Base-by-base conservation (phyloP, 192 early-diverging fungal species). In the Rhizophlyctis rosea region DNA sequence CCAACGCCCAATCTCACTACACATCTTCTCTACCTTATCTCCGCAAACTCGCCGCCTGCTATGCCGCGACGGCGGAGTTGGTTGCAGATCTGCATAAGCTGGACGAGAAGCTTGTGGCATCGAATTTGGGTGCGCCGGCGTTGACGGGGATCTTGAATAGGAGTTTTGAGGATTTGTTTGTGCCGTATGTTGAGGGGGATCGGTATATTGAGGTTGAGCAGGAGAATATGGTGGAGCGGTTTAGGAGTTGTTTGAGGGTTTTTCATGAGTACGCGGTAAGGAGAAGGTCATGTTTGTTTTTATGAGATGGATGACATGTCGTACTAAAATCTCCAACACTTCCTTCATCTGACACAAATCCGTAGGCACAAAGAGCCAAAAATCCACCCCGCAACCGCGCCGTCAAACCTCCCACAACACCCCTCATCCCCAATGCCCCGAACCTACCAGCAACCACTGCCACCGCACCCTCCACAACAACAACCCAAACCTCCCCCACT, bases 81-180 rank as follows among this genome's bases (percentile, higher is more conserved):
- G 86, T 91, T 14, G 78, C 86, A 27, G 86, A 87, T 64, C 66
- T 98, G 58, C 87, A 93, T 61, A 71, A 82, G 44, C 92, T 92
- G 69, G 91, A 95, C 50, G 83, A 85, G 32, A 75, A 76, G 25
- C 71, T 76, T 4, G 74, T 90, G 31, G 50, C 33, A 4, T 27
- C 64, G 13, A 75, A 79, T 35, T 64, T 72, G n/a, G 75, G 75
- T 33, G 31, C 57, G 70, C 75, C 18, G 71, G 83, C 48, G 73
- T 72, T 92, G n/a, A 77, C 83, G 13, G 81, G 82, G 27, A 88
- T 87, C 25, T 64, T 96, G 50, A 87, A 94, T 62, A 89, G 93
- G 33, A 94, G 88, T 67, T 87, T 94, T 72, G 91, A 93, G 54
- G 96, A 98, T 63, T 81, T 98, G 53, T 98, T 94, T 75, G 91